Base-by-base conservation (phyloP, 495 filamentous ascomycete genomes). In the Bacidia rubella region DNA sequence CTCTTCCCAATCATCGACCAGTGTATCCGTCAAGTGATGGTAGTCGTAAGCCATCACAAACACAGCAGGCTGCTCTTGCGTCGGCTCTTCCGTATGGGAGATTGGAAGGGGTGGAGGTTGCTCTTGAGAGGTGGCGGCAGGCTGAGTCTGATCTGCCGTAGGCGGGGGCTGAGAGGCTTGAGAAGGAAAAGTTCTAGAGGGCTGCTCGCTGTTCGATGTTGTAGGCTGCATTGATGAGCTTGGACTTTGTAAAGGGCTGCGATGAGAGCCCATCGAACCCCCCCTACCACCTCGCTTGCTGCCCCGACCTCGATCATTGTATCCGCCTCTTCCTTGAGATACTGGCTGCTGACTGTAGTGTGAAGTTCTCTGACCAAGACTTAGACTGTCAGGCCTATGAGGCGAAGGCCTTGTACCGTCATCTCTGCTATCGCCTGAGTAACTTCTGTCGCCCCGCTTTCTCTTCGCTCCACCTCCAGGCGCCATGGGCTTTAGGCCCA, bases 391-490 rank as follows among this genome's bases (percentile, higher is more conserved):
- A 38, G 81, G 80, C 35, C 78, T 74, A 68, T 85, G 77, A 49
- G 81, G 80, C 51, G 81, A 83, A 47, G 80, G 78, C 56, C 80
- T 71, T 51, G 64, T 61, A 41, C 65, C 64, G 57, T 80, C 75
- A 59, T 78, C 69, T 39, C 62, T 66, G 35, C 68, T 67, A 49
- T 80, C 76, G 51, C 69, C 65, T 11, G 75, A 73, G 60, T 67
- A 77, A 24, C 63, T 68, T 59, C 74, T 65, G 51, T 80, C 78
- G 32, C 66, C 68, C 59, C 78, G 67, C 66, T 82, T 82, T 52
- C 78, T 68, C 66, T 82, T 82, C 48, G 70, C 70, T 60, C 68
- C 69, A 55, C 71, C 64, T 58, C 70, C 73, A 51, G 73, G 73
- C 62, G 73, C 69, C 74, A 77, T 77, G 17, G 25, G 29, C 41